Percentiles rank a stretch among this genome's conserved stretches.
phyloP scores from a whole-genome alignment of 768 basidiomycete genomes.

The Boletus huronensis region DNA sequence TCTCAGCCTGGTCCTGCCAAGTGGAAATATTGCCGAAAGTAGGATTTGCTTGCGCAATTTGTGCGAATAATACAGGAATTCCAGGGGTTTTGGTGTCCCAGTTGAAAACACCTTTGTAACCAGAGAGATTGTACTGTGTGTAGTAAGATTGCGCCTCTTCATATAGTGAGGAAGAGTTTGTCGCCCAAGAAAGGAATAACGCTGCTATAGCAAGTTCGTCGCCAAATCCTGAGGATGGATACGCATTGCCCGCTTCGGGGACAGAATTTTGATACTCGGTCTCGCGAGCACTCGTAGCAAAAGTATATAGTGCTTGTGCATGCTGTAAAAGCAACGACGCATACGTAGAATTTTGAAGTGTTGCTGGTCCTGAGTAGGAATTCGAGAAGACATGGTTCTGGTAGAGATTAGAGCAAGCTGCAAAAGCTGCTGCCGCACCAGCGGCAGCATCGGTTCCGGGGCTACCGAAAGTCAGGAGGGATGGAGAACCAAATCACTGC shows the following conservation, averaged over 20 bases:
- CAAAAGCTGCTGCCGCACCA: slow-evolving; percentile 79
- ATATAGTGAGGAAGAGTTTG: slow-evolving; percentile 56
- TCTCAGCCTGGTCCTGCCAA: slow-evolving; percentile 72
- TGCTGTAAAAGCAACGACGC: slow-evolving; percentile 67
- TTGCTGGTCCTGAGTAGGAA: slow-evolving; percentile 55
- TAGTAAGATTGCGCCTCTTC: slow-evolving; percentile 63
- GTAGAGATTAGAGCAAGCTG: slow-evolving; percentile 83
- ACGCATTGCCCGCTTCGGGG: slow-evolving; percentile 58
- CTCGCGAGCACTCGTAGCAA: slow-evolving; percentile 67
- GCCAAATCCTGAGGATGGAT: slow-evolving; percentile 66
- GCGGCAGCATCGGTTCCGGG: slow-evolving; percentile 93
- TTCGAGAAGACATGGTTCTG: slow-evolving; percentile 53
- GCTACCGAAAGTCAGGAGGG: slow-evolving; percentile 22
- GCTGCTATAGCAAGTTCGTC: slow-evolving; percentile 78
- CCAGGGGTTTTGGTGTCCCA: slow-evolving; percentile 88
- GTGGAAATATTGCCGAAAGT: slow-evolving; percentile 53
- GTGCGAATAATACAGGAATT: slow-evolving; percentile 68
- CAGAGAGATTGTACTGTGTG: slow-evolving; percentile 49
- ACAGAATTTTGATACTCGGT: slow-evolving; percentile 68
- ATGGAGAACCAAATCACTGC: neutral
- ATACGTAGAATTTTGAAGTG: slow-evolving; percentile 71
- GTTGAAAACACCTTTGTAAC: slow-evolving; percentile 65
- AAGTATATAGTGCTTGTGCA: slow-evolving; percentile 68
- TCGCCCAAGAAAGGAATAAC: slow-evolving; percentile 71
- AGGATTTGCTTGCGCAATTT: slow-evolving; percentile 60